Conservation (phyloP, 225 moss, liverwort and hornwort genomes). For the Marchantia paleacea region DNA sequence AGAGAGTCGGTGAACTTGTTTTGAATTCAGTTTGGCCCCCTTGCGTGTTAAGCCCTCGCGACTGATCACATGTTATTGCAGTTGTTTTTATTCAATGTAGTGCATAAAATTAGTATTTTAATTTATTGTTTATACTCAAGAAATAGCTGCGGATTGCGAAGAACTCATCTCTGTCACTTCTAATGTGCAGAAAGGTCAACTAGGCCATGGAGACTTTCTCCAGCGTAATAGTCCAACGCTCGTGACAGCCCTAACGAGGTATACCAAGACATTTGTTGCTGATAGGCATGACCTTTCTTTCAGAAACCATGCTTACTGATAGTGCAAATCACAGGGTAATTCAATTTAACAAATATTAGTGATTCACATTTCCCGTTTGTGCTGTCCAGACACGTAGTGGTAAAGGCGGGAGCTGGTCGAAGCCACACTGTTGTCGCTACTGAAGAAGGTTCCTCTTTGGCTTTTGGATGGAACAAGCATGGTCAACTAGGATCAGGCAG, state of each 20-base stretch:
- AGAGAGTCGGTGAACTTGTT: background rate
- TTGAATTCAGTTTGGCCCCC: too few relatives aligned
- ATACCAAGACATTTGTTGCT: background rate
- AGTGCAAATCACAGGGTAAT: too few relatives aligned
- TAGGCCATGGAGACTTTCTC: constrained; percentile 74
- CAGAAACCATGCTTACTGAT: background rate
- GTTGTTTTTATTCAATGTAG: too few relatives aligned
- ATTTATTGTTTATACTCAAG: too few relatives aligned
- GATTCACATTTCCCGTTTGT: background rate
- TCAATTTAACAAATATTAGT: background rate
- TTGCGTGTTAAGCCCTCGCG: too few relatives aligned
- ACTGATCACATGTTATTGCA: too few relatives aligned
- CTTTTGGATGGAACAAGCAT: constrained; percentile 94
- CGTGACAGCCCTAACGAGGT: constrained; percentile 83
- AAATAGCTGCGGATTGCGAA: too few relatives aligned
- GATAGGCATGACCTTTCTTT: background rate
- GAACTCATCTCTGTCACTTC: background rate
- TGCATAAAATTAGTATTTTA: too few relatives aligned
- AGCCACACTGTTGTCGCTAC: constrained; percentile 73
- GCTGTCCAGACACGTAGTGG: constrained; percentile 62
- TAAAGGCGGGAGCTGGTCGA: constrained; percentile 80
- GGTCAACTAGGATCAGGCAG: constrained; percentile 80
- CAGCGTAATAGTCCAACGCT: constrained; percentile 79
- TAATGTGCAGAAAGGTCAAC: constrained; percentile 70
- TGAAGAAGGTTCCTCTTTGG: constrained; percentile 65